Conservation (phyloP, 306 rosid genomes). For the Prunus kanzakura region DNA sequence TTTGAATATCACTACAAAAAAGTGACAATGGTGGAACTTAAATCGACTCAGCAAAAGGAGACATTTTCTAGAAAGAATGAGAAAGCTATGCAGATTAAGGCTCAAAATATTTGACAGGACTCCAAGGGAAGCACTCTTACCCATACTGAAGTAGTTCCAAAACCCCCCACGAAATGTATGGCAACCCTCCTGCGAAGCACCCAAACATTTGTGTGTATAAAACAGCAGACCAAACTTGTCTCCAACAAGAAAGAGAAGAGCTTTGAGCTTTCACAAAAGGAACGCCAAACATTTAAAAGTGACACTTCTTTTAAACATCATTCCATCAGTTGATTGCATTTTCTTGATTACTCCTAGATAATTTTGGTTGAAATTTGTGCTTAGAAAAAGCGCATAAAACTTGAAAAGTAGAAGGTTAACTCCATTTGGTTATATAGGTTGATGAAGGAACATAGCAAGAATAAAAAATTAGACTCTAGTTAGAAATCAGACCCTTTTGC, state of each 20-base stretch:
- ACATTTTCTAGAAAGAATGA: slow-evolving; percentile 6
- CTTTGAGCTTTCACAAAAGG: slow-evolving; percentile 3
- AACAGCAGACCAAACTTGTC: not conserved
- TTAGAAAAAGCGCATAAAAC: not conserved
- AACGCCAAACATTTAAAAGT: slow-evolving; percentile 11
- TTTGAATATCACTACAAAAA: not conserved
- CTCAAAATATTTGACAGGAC: slow-evolving; percentile 18
- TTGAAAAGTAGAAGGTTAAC: not conserved
- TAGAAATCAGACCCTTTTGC: not conserved
- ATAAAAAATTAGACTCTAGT: not conserved
- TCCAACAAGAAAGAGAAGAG: slow-evolving; percentile 15
- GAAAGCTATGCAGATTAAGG: slow-evolving; percentile 9
- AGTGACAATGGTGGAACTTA: not conserved
- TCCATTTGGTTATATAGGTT: not conserved
- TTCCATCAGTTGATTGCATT: not conserved
- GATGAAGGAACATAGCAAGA: not conserved
- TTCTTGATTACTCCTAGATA: not conserved
- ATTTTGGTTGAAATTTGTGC: not conserved
- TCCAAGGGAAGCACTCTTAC: slow-evolving; percentile 43
- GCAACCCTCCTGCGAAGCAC: slow-evolving; percentile 68
- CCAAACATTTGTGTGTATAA: slow-evolving; percentile 19
- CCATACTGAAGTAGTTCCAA: slow-evolving; percentile 99
- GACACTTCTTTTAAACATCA: not conserved
- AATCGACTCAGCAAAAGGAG: not conserved
- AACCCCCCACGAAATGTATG: slow-evolving; percentile 97